Conservation (phyloP, 2,329 filamentous ascomycete species). For the Cryoendolithus antarcticus region DNA sequence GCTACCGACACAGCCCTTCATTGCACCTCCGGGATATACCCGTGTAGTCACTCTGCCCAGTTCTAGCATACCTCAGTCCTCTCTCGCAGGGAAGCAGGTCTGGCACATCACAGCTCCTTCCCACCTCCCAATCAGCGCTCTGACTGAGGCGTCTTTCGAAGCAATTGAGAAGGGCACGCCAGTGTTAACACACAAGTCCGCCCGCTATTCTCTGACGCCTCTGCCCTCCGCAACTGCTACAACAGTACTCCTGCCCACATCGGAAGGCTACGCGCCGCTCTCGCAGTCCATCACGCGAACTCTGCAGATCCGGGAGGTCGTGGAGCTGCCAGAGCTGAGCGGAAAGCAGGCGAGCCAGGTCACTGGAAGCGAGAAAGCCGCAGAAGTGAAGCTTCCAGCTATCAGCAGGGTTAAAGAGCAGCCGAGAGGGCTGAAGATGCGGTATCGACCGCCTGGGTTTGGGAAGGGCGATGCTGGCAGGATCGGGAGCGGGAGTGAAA, state of each 20-base stretch:
- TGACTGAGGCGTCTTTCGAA: slow-evolving; percentile 53
- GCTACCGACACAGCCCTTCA: slow-evolving; percentile 14
- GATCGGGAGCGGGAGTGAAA: slow-evolving; percentile 29
- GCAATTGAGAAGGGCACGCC: slow-evolving; percentile 40
- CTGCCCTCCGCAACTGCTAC: slow-evolving; percentile 7
- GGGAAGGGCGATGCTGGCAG: slow-evolving; percentile 31
- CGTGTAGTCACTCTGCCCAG: slow-evolving; percentile 30
- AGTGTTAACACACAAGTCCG: slow-evolving; percentile 50
- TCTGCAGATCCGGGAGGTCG: slow-evolving; percentile 53
- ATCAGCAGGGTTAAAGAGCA: slow-evolving; percentile 48
- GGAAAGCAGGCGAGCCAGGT: slow-evolving; percentile 29
- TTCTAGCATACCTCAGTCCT: slow-evolving; percentile 34
- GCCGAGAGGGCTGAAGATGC: slow-evolving; percentile 53
- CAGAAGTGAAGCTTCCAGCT: slow-evolving; percentile 34
- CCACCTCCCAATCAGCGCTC: slow-evolving; percentile 53
- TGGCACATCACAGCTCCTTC: slow-evolving; percentile 71
- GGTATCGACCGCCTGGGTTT: slow-evolving; percentile 55
- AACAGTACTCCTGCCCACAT: slow-evolving; percentile 13
- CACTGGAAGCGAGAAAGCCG: slow-evolving; percentile 28
- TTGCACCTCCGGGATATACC: slow-evolving; percentile 34
- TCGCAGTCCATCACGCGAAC: slow-evolving; percentile 43
- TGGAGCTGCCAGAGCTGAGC: slow-evolving; percentile 37
- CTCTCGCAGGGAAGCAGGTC: slow-evolving; percentile 57
- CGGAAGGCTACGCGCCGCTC: slow-evolving; percentile 21
- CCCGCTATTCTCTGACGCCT: slow-evolving; percentile 39